Evolutionary conservation across 1,284 basidiomycete genomes (phyloP), one percentile per base, ranked within the genome.

Genomic region (Filobasidium uniguttulatum): DNA sequence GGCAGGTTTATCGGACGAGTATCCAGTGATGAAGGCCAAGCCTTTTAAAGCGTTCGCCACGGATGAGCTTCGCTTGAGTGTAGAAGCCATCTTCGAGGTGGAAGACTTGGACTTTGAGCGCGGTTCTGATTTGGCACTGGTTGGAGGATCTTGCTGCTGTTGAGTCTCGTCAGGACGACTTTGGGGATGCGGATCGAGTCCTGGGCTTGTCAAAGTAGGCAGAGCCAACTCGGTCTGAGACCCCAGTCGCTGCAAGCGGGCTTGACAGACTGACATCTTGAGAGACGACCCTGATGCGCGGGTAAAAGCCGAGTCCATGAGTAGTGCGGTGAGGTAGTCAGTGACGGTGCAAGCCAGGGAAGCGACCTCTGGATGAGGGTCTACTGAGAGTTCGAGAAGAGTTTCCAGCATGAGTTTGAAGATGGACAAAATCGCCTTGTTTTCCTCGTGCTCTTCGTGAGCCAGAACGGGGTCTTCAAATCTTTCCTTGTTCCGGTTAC

Each of bases 351-450:
- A 82, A 0, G 91, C 90, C 61, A 87, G 79, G 6, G 83, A 81
- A 0, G 88, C 83, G 3, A 98, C 89, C 63, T 97, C 91, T 44
- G 83, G 80, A 62, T 93, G 88, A 0, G 91, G 85, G 62, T 98
- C 94, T 9, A 84, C 83, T 1, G 88, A 88, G 9, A 98, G 75
- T 67, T 97, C 91, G 49, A 97, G 74, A 9, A 98, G 75, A 3
- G 85, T 78, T 29, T 84, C 83, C 62, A 88, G 94, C 58, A 97
- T 85, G 23, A 89, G 89, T 73, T 87, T 89, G 73, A 91, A 89
- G 0, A 84, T 87, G 1, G 85, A 85, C 22, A 96, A 72, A 6
- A 91, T 64, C 5, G 89, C 84, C 17, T 86, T 75, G 61, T 85
- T 86, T 62, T 87, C 83, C 57, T 85, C 82, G 50, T 85, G 75